Evolutionary conservation across 352 stramenopile genomes (phyloP), one percentile per base, ranked within the genome.

Genomic region (Pythium guiyangense): DNA sequence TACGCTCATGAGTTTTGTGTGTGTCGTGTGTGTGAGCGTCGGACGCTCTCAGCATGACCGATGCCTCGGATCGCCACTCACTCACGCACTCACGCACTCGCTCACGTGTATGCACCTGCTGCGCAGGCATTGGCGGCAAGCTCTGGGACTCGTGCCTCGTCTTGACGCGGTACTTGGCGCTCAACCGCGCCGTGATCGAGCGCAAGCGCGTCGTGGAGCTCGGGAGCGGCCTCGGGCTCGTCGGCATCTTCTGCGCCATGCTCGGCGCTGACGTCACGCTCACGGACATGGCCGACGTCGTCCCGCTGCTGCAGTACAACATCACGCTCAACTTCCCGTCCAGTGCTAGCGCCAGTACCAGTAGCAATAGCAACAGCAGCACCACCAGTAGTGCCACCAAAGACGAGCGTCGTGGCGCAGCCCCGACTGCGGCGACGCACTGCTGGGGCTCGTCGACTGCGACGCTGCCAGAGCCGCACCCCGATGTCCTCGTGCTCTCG

Each of bases 91-190:
- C n/a, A n/a, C n/a, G n/a, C n/a, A 34, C 3, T 34, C 29, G 29
- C n/a, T n/a, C n/a, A n/a, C n/a, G n/a, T n/a, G 29, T 8, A 3
- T 34, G 6, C 29, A 8, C 3, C 29, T 34, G 29, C 29, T 34
- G 29, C 29, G 3, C 29, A 34, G 29, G 82, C 25, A 92, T 92
- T 54, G 82, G 75, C 42, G 82, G 82, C n/a, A 93, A 93, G 57
- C 58, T 93, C 17, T 93, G 83, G 83, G 83, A 93, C 63, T 91
- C 80, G 51, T 87, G 79, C 25, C 67, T 93, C 29, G 77, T 93
- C 18, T 60, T 93, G 51, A 89, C 77, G 9, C 67, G 69, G 20
- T 91, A 89, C 61, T 51, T 93, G 22, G 56, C 70, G 20, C 56
- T 60, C 6, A 60, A 81, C 18, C 59, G 61, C 22, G 62, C 76